A percentile compares a stretch with the other conserved stretches of the same genome.
Evolutionary conservation across 768 basidiomycete species (phyloP).

Genomic region (Imleria badia): DNA sequence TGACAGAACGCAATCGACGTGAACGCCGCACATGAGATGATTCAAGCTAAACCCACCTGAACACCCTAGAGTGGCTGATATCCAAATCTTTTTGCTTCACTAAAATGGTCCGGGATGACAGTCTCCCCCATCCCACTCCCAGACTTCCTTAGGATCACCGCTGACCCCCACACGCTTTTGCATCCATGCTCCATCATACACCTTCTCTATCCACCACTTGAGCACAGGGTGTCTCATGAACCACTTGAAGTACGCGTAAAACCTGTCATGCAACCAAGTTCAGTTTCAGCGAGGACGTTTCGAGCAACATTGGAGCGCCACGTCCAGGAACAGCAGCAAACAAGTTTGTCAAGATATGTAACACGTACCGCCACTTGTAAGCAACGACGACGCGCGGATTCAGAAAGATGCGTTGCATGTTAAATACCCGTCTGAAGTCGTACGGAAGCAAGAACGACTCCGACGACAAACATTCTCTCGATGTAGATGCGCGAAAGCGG

Average conservation of each 20-base stretch:
- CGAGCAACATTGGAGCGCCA: neutral
- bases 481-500: constrained; percentile 16
- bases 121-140: constrained; percentile 24
- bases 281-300: neutral
- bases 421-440: constrained; percentile 41
- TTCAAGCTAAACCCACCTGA: too few species aligned
- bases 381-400: constrained; percentile 42
- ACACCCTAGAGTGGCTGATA: too few species aligned
- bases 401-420: constrained; percentile 35
- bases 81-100: too few species aligned
- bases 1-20: too few species aligned
- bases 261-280: constrained; percentile 16
- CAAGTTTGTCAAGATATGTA: too few species aligned
- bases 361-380: constrained; percentile 36
- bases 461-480: constrained; percentile 26
- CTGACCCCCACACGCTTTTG: constrained; percentile 31
- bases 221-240: constrained; percentile 39
- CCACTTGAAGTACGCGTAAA: constrained; percentile 37
- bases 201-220: constrained; percentile 41
- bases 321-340: neutral
- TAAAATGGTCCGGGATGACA: constrained; percentile 14
- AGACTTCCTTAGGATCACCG: constrained; percentile 18
- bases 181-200: constrained; percentile 40
- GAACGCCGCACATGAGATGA: too few species aligned
- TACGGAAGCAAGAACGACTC: constrained; percentile 44